Percentiles rank a stretch among this genome's conserved stretches.
Evolutionary conservation across 2,329 filamentous ascomycete genomes (phyloP).

Genomic region (Periconia sp.): DNA sequence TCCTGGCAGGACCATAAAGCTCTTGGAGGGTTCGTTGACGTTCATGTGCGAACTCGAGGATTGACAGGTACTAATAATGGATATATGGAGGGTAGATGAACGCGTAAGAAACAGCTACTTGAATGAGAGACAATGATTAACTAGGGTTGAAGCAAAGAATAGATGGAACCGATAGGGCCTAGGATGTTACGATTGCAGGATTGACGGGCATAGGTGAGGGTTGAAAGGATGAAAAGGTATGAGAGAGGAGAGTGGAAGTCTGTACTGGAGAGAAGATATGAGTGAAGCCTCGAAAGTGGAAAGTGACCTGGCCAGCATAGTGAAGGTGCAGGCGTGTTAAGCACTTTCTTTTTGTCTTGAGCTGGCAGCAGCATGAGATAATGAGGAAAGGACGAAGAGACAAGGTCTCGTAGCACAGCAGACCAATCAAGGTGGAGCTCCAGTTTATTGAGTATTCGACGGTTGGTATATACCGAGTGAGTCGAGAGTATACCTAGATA

Average conservation of each 20-base stretch:
- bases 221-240: conserved; percentile 6
- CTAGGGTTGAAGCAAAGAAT: conserved; percentile 9
- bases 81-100: conserved; percentile 14
- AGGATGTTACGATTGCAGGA: conserved; percentile 13
- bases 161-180: conserved; percentile 13
- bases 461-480: too few species aligned
- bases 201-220: conserved; percentile 2
- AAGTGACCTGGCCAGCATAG: not conserved
- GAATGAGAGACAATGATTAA: conserved; percentile 15
- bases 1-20: conserved; percentile 42
- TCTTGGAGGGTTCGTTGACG: conserved; percentile 37
- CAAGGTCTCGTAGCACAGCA: too few species aligned
- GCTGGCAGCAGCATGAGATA: too few species aligned
- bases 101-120: conserved; percentile 25
- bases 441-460: too few species aligned
- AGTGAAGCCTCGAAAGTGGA: too few species aligned
- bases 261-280: not conserved
- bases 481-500: too few species aligned
- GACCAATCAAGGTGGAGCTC: too few species aligned
- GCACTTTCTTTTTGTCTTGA: too few species aligned
- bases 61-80: conserved; percentile 16
- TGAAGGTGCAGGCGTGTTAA: not conserved
- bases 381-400: too few species aligned
- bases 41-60: conserved; percentile 37
- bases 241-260: not conserved